A percentile compares a stretch with the other conserved stretches of the same genome.
These are phyloP conservation scores for Aspergillus indologenus DNA, from an alignment of 495 filamentous ascomycete species.

Conservation along the genomic window DNA sequence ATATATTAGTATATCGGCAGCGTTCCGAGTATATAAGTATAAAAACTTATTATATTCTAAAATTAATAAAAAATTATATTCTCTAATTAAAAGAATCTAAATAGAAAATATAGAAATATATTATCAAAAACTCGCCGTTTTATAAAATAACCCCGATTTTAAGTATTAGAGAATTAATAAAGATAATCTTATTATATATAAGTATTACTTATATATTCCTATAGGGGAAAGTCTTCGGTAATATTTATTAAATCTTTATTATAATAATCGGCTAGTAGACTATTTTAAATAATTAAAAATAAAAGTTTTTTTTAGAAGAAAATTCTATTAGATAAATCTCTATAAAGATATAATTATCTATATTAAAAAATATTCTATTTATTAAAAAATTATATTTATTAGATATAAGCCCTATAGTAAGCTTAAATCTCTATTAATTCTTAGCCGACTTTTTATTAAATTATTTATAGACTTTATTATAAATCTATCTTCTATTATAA, in stretches of 20 bases:
- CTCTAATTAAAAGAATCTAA: not conserved
- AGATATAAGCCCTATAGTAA: not conserved
- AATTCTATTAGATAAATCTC: not conserved
- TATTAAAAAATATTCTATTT: not conserved
- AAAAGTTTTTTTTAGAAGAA: not conserved
- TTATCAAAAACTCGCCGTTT: not conserved
- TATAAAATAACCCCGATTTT: not conserved
- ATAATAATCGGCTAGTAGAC: not conserved
- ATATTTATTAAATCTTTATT: not conserved
- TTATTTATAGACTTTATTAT: not conserved
- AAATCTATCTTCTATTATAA: not conserved
- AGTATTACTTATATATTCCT: not conserved
- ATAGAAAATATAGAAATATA: not conserved
- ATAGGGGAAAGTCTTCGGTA: not conserved
- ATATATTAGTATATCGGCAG: slow-evolving; percentile 1
- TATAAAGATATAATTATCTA: not conserved
- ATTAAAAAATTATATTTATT: not conserved
- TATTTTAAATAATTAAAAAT: not conserved
- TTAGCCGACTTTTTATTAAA: not conserved
- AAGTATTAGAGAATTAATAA: not conserved
- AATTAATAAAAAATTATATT: slow-evolving; percentile 3
- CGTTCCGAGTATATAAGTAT: slow-evolving; percentile 2
- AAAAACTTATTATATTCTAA: not conserved
- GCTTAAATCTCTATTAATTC: not conserved
- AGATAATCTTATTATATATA: not conserved